phyloP scores from a whole-genome alignment of 2,329 filamentous ascomycete genomes.

The Oidium heveae region DNA sequence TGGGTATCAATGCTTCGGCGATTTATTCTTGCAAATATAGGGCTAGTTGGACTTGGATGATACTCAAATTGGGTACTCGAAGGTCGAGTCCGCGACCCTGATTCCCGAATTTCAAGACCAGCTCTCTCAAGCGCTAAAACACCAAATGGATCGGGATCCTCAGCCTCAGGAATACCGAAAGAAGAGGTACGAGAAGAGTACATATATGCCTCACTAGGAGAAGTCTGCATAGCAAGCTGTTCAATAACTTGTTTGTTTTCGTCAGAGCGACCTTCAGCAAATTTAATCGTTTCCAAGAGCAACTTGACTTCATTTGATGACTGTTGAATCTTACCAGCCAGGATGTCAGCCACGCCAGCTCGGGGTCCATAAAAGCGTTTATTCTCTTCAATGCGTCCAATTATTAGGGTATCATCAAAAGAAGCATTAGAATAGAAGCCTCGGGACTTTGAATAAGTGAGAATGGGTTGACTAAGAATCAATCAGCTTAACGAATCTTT shows the following conservation, averaged over 20 bases:
- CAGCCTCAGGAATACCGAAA: constrained; percentile 55
- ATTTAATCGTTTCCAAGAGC: constrained; percentile 49
- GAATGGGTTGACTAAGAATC: constrained; percentile 23
- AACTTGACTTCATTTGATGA: constrained; percentile 18
- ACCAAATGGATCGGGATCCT: constrained; percentile 81
- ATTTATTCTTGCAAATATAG: constrained; percentile 29
- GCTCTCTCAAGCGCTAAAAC: constrained; percentile 77
- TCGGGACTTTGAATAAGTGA: constrained; percentile 71
- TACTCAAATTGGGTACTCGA: constrained; percentile 64
- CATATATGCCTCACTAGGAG: constrained; percentile 50
- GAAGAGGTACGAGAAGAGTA: constrained; percentile 17
- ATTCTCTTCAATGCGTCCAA: constrained; percentile 73
- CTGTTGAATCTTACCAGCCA: constrained; percentile 16
- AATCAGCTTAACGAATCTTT: constrained; percentile 1
- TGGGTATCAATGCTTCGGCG: constrained; percentile 44
- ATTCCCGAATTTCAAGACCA: constrained; percentile 71
- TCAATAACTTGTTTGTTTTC: constrained; percentile 44
- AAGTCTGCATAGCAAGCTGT: constrained; percentile 34
- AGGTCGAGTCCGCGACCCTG: constrained; percentile 51
- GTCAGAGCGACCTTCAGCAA: constrained; percentile 60
- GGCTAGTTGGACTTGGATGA: constrained; percentile 50
- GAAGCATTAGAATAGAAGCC: constrained; percentile 74
- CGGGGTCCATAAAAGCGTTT: constrained; percentile 56
- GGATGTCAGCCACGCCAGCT: constrained; percentile 34
- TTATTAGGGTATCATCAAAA: constrained; percentile 65